A percentile compares a stretch with the other conserved stretches of the same genome.
These are phyloP conservation scores for Prosopis cineraria DNA, from an alignment of 306 rosid species.

Conservation along the genomic window DNA sequence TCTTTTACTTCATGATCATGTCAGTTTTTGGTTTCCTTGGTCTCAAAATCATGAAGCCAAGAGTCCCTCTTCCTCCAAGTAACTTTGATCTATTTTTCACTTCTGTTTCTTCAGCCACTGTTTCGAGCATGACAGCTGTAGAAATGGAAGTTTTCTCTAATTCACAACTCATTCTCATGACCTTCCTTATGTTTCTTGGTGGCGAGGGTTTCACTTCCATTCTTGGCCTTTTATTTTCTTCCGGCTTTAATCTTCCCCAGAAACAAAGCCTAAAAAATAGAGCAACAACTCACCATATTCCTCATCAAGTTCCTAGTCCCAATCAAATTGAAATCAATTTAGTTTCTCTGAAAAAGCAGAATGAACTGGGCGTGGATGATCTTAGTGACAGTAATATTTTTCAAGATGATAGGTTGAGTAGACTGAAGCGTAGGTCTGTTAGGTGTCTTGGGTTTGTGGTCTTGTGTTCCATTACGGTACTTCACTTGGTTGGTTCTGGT, in stretches of 20 bases:
- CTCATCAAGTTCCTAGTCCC: not conserved
- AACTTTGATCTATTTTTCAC: constrained; percentile 63
- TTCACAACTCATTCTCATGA: constrained; percentile 52
- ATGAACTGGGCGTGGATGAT: not conserved
- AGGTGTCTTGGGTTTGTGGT: constrained; percentile 33
- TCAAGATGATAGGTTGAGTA: not conserved
- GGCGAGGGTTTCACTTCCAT: constrained; percentile 72
- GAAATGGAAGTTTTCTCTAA: constrained; percentile 70
- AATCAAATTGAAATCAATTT: constrained; percentile 38
- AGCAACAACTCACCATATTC: not conserved
- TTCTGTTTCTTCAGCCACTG: constrained; percentile 70
- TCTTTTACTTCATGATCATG: constrained; percentile 43
- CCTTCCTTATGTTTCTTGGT: constrained; percentile 62
- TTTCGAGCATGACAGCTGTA: constrained; percentile 69
- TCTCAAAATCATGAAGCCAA: constrained; percentile 49
- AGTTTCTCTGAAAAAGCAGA: not conserved
- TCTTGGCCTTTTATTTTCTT: constrained; percentile 40
- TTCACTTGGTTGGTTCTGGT: constrained; percentile 40
- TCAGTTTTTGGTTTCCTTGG: constrained; percentile 57
- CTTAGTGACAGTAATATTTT: not conserved
- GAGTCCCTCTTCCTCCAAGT: constrained; percentile 12
- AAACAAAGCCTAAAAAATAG: not conserved
- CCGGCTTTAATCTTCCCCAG: constrained; percentile 2
- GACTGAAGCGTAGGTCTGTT: constrained; percentile 23
- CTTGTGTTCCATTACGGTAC: constrained; percentile 34